Base-by-base conservation (phyloP, 2,329 filamentous ascomycete genomes). In the Cercospora nicotianae region DNA sequence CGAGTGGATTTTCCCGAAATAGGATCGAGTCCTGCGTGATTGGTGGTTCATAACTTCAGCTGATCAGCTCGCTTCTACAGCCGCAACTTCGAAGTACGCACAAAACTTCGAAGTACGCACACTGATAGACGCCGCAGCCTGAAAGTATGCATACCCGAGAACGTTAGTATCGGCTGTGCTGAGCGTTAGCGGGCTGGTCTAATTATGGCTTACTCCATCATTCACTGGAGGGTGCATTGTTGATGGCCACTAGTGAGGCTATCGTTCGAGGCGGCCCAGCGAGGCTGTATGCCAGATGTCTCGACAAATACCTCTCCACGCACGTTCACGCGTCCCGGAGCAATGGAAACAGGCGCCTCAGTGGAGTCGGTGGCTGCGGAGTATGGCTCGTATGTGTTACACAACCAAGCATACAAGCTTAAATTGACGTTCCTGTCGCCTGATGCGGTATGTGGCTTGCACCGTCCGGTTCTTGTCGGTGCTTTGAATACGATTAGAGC, bases 381-480 rank as follows among this genome's bases (percentile, higher is more conserved):
- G 31, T 12, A 12, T n/a, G 55, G 55, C 31, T 59, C 30, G 18
- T 33, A 23, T 33, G 55, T 33, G 64, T 65, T 61, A 61, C 64
- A 61, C 58, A 42, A 31, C 51, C 59, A 59, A 48, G 36, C 28
- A 23, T 12, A 55, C 28, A 53, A 55, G 64, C 64, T 65, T 61
- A 65, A 65, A 31, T 61, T 12, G 4, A 65, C 64, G 42, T 61
- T 53, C 36, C 31, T 42, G 33, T 28, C 26, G 36, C 62, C 53
- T 23, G 26, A 58, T 57, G 31, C 18, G 20, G 62, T 31, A 33
- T 33, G 62, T 23, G 62, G 51, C 62, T 58, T 58, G 62, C 5
- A 51, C 16, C 13, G n/a, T 16, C 61, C 10, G n/a, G 28, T 16
- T 26, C 20, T 13, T 28, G 30, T 33, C 20, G 5, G 61, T 9